These are phyloP conservation scores for Triticum aestivum DNA, from an alignment of 176 grass and related monocot genomes.

Conservation along the genomic window DNA sequence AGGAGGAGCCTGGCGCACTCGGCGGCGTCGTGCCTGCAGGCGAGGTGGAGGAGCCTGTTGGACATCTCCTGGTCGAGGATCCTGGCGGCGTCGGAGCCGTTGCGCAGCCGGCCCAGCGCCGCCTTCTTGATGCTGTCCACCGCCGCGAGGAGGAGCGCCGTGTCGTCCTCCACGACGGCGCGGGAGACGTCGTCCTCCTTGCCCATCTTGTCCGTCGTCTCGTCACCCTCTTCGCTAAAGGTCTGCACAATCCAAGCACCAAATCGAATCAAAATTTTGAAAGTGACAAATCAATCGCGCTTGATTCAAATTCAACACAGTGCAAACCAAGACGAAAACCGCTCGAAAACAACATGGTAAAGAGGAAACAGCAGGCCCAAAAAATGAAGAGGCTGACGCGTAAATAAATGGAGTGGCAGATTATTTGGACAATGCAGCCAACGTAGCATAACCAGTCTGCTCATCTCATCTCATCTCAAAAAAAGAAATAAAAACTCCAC, in stretches of 20 bases:
- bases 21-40: constrained; percentile 58
- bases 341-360: not conserved
- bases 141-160: constrained; percentile 36
- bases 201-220: not conserved
- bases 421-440: not conserved
- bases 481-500: too few relatives aligned
- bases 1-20: constrained; percentile 53
- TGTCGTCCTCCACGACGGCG: constrained; percentile 39
- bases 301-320: not conserved
- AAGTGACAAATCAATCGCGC: not conserved
- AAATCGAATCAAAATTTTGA: not conserved
- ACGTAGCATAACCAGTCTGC: not conserved
- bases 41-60: constrained; percentile 53
- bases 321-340: not conserved
- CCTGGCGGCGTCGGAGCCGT: constrained; percentile 40
- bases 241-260: constrained; percentile 12
- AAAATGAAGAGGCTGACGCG: not conserved
- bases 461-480: too few relatives aligned
- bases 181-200: constrained; percentile 18
- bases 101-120: constrained; percentile 36
- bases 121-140: constrained; percentile 35
- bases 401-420: not conserved
- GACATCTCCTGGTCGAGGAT: constrained; percentile 47
- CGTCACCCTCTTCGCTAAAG: constrained; percentile 12
- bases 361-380: too few relatives aligned